Evolutionary conservation across 2,329 filamentous ascomycete genomes (phyloP), one percentile per base, ranked within the genome.

Genomic region (Epichloe glyceriae): DNA sequence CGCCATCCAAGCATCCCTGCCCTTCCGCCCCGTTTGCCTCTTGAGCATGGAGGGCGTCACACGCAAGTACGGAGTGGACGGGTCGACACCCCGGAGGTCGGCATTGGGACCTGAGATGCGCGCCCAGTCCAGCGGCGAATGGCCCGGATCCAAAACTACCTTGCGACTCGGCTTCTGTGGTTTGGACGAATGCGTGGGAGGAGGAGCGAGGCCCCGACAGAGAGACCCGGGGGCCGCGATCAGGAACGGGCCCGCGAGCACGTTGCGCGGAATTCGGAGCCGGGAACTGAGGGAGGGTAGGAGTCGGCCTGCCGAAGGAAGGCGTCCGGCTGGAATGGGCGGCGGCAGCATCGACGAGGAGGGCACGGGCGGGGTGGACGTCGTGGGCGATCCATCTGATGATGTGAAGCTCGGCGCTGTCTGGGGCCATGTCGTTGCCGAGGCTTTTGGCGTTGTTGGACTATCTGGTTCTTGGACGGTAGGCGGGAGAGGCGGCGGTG

Each of bases 61-160:
- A 44, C 86, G 82, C 41, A 87, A 70, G 73, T 80, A 74, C 52
- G 76, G 70, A 3, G 73, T 69, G 6, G 67, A 64, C 1, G 73
- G 56, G 56, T 77, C 59, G 54, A 85, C 56, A 39, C 79, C 79
- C n/a, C 85, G 83, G 26, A 89, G 78, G 55, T 88, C 83, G 33
- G 78, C 73, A 33, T 70, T 70, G 2, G 83, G 81, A 19, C 75
- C 73, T 1, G 80, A 78, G 1, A 95, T 78, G 5, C 85, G 82
- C 12, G 93, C 93, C 93, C 93, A 98, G 76, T 98, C 93, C 12
- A 98, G 81, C 0, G 93, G 91, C 2, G 88, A 95, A 72, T 91
- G 90, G 34, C 93, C 91, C 0, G 93, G 93, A n/a, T 82, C 78
- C 4, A 98, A 79, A 8, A 85, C 74, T 4, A 96, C 86, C 61